A percentile compares a stretch with the other conserved stretches of the same genome.
phyloP scores from a whole-genome alignment of 1,284 basidiomycete species.

The Rhizopogon parksii region DNA sequence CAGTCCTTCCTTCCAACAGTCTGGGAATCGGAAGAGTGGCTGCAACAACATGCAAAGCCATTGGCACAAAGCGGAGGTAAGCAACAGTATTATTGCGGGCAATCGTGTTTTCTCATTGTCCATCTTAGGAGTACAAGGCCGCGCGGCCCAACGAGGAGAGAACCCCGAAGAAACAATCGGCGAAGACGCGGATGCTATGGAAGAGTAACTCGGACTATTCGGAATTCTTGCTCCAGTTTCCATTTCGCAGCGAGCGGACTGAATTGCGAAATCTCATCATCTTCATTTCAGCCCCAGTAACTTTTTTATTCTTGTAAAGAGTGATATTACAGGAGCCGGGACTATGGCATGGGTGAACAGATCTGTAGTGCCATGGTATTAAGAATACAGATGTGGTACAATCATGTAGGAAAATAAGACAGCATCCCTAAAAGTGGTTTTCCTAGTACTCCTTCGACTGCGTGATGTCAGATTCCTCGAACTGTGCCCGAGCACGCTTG shows the following conservation, averaged over 20 bases:
- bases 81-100: slow-evolving; percentile 16
- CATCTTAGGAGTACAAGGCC: slow-evolving; percentile 49
- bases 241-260: not conserved
- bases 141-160: slow-evolving; percentile 27
- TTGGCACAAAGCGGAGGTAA: slow-evolving; percentile 63
- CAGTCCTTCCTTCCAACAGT: slow-evolving; percentile 38
- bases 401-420: slow-evolving; percentile 8
- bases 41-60: slow-evolving; percentile 66
- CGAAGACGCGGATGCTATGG: slow-evolving; percentile 52
- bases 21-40: slow-evolving; percentile 84
- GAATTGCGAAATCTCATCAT: not conserved
- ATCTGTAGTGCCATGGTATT: slow-evolving; percentile 2
- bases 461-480: slow-evolving; percentile 59
- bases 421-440: not conserved
- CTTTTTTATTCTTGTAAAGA: not conserved
- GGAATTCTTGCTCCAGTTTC: not conserved
- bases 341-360: not conserved
- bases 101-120: slow-evolving; percentile 10
- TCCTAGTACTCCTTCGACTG: slow-evolving; percentile 40
- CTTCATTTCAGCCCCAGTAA: not conserved
- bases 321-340: not conserved
- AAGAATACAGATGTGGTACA: slow-evolving; percentile 6
- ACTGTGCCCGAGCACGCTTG: slow-evolving; percentile 78
- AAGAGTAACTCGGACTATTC: slow-evolving; percentile 35
- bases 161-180: slow-evolving; percentile 22